Conservation (phyloP, 1,139 yeast genomes). For the Wickerhamiella pararugosa region DNA sequence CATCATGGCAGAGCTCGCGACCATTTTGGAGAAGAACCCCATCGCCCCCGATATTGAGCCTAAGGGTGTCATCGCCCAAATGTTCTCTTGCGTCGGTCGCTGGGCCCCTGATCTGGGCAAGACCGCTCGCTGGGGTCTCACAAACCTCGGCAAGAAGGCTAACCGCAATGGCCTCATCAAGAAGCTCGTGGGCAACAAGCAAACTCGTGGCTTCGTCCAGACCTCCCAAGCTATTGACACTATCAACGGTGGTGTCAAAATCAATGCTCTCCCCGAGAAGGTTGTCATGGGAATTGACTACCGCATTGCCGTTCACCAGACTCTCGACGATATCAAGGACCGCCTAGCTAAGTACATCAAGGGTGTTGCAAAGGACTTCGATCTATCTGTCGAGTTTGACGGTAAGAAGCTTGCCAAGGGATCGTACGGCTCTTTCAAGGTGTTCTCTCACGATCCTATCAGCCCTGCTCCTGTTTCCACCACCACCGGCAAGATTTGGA, state of each 20-base stretch:
- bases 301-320: conserved; percentile 40
- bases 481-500: conserved; percentile 36
- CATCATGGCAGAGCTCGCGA: conserved; percentile 39
- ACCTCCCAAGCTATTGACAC: conserved; percentile 62
- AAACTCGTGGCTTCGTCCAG: conserved; percentile 29
- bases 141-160: conserved; percentile 13
- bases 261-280: conserved; percentile 62
- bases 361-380: conserved; percentile 31
- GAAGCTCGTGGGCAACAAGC: conserved; percentile 9
- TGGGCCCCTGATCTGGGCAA: conserved; percentile 9
- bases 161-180: conserved; percentile 14
- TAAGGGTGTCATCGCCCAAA: conserved; percentile 22
- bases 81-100: conserved; percentile 27
- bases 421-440: conserved; percentile 22
- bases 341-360: conserved; percentile 29
- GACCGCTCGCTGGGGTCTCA: conserved; percentile 10
- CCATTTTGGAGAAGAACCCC: conserved; percentile 18
- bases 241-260: conserved; percentile 52
- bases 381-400: conserved; percentile 31
- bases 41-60: conserved; percentile 12
- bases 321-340: conserved; percentile 28
- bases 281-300: conserved; percentile 43
- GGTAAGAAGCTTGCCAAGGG: conserved; percentile 16
- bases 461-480: conserved; percentile 46
- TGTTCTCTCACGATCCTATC: conserved; percentile 24